Evolutionary conservation across 192 early-diverging fungal genomes (phyloP), one percentile per base, ranked within the genome.

Genomic region (Coemansia brasiliensis): DNA sequence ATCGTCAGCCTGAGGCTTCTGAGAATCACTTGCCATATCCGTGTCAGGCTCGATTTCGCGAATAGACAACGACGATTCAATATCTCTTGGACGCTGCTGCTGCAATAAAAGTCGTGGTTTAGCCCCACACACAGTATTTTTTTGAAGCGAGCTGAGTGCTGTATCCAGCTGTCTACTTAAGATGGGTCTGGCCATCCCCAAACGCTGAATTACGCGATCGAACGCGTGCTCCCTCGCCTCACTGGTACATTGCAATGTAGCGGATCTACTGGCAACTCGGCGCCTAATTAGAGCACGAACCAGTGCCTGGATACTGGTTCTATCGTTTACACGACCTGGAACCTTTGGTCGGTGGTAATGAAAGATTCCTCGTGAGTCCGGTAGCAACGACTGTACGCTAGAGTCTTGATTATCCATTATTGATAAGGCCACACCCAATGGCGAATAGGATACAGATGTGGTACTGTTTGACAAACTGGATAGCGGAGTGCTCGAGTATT

Each of bases 341-440:
- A 24, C n/a, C 9, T 37, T 41, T 11, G 74, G 67, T 17, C 67
- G 63, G 27, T 76, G 73, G 44, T 69, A 76, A 52, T 76, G 73
- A 45, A 46, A 62, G 40, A 69, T 65, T 1, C 67, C 67, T 7
- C 55, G 50, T 5, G 56, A 16, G 15, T 74, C 71, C 4, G 60
- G 55, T 25, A 74, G 27, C 20, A 74, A 35, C 40, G 64, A 25
- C 18, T 67, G 64, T 38, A 73, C 62, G 9, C 5, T 27, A 11
- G 41, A 18, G 11, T 20, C 65, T 1, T 20, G 44, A 6, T 48
- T 42, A n/a, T 22, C 27, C 5, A 49, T 46, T 61, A 54, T 25
- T 20, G 69, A 50, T 42, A 61, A 18, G 0, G 63, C 70, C 58
- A 72, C 50, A 15, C 70, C 70, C 10, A 58, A 16, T 9, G 70